Percentiles rank a stretch among this genome's conserved stretches.
phyloP scores from a whole-genome alignment of 768 basidiomycete species.

The Amanita thiersii region DNA sequence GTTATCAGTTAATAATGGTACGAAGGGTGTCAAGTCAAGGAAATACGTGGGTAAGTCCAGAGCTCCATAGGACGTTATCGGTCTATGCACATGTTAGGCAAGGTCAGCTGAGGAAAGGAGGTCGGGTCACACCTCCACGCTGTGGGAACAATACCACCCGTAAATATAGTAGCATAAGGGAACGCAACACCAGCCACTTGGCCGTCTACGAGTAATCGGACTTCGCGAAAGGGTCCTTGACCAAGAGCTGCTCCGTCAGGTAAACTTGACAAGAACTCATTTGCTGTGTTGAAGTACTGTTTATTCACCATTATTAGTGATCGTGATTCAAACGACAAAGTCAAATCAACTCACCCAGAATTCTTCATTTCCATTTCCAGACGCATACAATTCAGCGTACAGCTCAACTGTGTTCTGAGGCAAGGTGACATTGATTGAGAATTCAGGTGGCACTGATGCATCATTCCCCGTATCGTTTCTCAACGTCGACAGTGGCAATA shows the following conservation, averaged over 20 bases:
- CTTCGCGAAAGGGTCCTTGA: conserved; percentile 44
- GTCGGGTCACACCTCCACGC: conserved; percentile 48
- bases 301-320: not conserved
- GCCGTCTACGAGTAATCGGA: conserved; percentile 38
- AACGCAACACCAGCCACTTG: conserved; percentile 39
- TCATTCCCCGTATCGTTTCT: conserved; percentile 57
- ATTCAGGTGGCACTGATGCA: conserved; percentile 68
- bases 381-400: conserved; percentile 67
- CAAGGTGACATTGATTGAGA: conserved; percentile 64
- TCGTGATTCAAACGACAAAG: not conserved
- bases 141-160: conserved; percentile 63
- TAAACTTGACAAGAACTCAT: conserved; percentile 47
- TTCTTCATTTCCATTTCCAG: conserved; percentile 49
- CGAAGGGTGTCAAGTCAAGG: conserved; percentile 71
- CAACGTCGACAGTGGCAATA: conserved; percentile 65
- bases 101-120: not conserved
- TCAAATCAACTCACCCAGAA: conserved; percentile 52
- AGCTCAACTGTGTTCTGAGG: conserved; percentile 62
- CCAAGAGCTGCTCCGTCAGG: conserved; percentile 35
- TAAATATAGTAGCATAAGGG: conserved; percentile 59
- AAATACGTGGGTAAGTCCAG: conserved; percentile 74
- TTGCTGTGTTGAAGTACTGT: conserved; percentile 63
- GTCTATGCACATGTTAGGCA: conserved; percentile 25
- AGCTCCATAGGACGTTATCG: conserved; percentile 71
- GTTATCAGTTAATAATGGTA: conserved; percentile 60